A percentile compares a stretch with the other conserved stretches of the same genome.
Conservation (phyloP, 345 rosid species). For the Syzygium grande region DNA sequence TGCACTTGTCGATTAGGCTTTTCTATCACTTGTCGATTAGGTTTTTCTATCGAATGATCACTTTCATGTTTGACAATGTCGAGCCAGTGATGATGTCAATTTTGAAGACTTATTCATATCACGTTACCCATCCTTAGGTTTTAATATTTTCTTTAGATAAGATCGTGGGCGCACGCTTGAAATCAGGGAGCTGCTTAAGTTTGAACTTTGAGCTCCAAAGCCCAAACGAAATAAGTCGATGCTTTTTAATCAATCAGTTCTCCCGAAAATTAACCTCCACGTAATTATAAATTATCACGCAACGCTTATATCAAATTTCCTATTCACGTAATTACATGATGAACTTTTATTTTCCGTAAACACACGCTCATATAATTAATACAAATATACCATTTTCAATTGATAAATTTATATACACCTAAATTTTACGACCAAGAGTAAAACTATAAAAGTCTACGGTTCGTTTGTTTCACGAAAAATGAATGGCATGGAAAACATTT, state of each 20-base stretch:
- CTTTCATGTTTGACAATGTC: not conserved
- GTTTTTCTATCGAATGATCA: not conserved
- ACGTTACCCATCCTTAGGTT: not conserved
- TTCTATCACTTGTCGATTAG: not conserved
- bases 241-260: too few species aligned
- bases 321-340: too few species aligned
- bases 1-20: not conserved
- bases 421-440: not conserved
- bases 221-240: too few species aligned
- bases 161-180: not conserved
- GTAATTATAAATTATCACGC: too few species aligned
- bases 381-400: too few species aligned
- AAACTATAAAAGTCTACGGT: not conserved
- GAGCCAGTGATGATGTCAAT: not conserved
- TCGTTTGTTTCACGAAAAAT: not conserved
- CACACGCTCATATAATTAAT: too few species aligned
- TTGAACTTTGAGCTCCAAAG: too few species aligned
- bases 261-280: too few species aligned
- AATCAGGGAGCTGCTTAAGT: not conserved
- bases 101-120: not conserved
- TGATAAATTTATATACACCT: too few species aligned
- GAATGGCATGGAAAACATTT: accelerated
- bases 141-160: not conserved
- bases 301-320: too few species aligned
- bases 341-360: too few species aligned